phyloP scores from a whole-genome alignment of 768 basidiomycete species.

The Xerocomellus amylosporus region DNA sequence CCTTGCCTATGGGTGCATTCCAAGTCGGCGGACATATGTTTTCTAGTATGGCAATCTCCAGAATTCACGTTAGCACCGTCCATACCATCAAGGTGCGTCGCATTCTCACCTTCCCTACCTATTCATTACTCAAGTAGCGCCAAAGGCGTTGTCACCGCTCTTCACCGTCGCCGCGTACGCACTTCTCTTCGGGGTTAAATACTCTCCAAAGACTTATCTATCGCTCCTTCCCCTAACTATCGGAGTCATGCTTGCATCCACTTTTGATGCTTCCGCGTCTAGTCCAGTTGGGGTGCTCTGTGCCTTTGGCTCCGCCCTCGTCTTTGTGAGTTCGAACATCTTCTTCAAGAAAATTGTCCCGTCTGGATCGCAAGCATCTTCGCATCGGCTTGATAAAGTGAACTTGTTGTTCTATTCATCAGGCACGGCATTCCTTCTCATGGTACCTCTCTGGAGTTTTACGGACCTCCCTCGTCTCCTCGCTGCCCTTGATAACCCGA shows the following conservation, averaged over 20 bases:
- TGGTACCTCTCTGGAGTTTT: conserved; percentile 95
- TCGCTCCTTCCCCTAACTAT: conserved; percentile 92
- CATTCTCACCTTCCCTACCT: background rate
- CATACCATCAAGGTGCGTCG: conserved; percentile 93
- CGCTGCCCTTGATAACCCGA: conserved; percentile 38
- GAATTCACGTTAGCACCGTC: conserved; percentile 95
- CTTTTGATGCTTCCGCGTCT: conserved; percentile 87
- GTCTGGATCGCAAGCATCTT: conserved; percentile 42
- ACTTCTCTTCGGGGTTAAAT: conserved; percentile 88
- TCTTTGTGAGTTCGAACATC: conserved; percentile 98
- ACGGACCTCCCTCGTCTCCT: conserved; percentile 77
- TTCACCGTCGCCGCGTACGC: conserved; percentile 98
- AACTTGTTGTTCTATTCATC: conserved; percentile 95
- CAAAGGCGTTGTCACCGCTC: conserved; percentile 89
- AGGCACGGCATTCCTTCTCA: conserved; percentile 88
- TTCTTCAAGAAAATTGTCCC: conserved; percentile 99
- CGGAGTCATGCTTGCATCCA: conserved; percentile 97
- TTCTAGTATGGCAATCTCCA: conserved; percentile 94
- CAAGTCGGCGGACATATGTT: conserved; percentile 98
- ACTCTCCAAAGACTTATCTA: conserved; percentile 86
- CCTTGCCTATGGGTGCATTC: conserved; percentile 94
- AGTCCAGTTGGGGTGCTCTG: conserved; percentile 86
- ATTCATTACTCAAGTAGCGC: conserved; percentile 1
- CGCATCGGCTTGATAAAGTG: conserved; percentile 92
- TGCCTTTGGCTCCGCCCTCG: conserved; percentile 93